Conservation (phyloP, 1,139 yeast species). For the Zygoascus meyerae region DNA sequence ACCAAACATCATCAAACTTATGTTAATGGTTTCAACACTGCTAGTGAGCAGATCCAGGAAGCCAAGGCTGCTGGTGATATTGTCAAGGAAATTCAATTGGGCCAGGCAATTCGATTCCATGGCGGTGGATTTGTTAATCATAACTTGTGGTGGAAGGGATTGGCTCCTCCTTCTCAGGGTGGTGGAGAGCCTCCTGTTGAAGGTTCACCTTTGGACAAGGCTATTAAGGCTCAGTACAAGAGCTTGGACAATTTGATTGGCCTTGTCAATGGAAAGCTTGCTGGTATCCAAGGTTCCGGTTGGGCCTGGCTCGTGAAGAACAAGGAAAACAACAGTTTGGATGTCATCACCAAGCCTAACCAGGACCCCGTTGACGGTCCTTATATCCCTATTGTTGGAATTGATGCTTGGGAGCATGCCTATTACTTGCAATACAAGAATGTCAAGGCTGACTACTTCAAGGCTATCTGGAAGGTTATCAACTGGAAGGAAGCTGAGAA, state of each 20-base stretch:
- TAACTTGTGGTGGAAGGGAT: slow-evolving; percentile 81
- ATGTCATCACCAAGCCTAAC: slow-evolving; percentile 79
- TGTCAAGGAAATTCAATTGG: slow-evolving; percentile 61
- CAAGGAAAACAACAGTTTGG: slow-evolving; percentile 73
- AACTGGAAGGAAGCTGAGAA: slow-evolving; percentile 94
- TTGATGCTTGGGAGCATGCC: slow-evolving; percentile 99
- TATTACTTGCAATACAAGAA: slow-evolving; percentile 94
- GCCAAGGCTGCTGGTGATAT: slow-evolving; percentile 63
- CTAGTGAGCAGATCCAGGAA: slow-evolving; percentile 70
- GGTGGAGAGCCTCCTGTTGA: slow-evolving; percentile 79
- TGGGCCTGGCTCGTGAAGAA: slow-evolving; percentile 96
- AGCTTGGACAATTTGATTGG: slow-evolving; percentile 66
- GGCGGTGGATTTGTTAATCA: slow-evolving; percentile 95
- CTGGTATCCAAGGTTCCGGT: slow-evolving; percentile 95
- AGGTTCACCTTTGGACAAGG: slow-evolving; percentile 53
- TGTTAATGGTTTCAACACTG: slow-evolving; percentile 81
- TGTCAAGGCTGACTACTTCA: slow-evolving; percentile 90
- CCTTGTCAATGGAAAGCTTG: slow-evolving; percentile 69
- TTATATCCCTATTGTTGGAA: slow-evolving; percentile 77
- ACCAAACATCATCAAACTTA: slow-evolving; percentile 93
- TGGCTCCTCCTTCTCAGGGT: slow-evolving; percentile 74
- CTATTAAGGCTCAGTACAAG: slow-evolving; percentile 66
- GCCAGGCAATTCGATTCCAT: slow-evolving; percentile 81
- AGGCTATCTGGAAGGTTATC: slow-evolving; percentile 94
- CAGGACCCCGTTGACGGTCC: slow-evolving; percentile 83